Conservation (phyloP, 176 grass and related monocot species). For the Neostapfia colusana region DNA sequence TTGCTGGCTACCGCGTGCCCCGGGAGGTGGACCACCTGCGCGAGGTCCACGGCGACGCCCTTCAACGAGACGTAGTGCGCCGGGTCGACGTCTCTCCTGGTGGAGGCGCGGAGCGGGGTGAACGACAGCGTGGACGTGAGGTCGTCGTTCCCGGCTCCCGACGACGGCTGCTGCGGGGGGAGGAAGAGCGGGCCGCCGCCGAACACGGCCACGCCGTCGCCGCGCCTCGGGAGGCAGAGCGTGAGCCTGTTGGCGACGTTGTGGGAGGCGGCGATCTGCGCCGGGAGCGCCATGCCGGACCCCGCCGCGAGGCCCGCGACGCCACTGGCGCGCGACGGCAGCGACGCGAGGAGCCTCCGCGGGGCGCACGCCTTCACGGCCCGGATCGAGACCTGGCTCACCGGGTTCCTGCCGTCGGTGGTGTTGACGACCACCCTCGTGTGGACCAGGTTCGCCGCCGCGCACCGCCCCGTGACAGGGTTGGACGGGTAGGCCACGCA, state of each 20-base stretch:
- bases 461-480: constrained; percentile 43
- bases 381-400: background rate
- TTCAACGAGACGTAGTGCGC: constrained; percentile 5
- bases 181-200: constrained; percentile 16
- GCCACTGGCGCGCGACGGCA: constrained; percentile 20
- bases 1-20: background rate
- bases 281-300: constrained; percentile 31
- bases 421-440: constrained; percentile 29
- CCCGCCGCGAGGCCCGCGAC: constrained; percentile 44
- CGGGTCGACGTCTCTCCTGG: constrained; percentile 16
- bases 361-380: constrained; percentile 37
- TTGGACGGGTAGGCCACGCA: constrained; percentile 41
- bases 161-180: too few relatives aligned
- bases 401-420: constrained; percentile 56
- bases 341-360: background rate
- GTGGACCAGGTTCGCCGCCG: constrained; percentile 28
- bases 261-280: constrained; percentile 41
- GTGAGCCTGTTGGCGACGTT: constrained; percentile 35
- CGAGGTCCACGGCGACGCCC: background rate
- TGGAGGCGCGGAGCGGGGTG: constrained; percentile 15
- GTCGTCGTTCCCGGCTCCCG: background rate
- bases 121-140: constrained; percentile 5
- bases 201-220: constrained; percentile 44
- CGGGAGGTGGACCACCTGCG: constrained; percentile 1
- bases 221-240: constrained; percentile 50